A percentile compares a stretch with the other conserved stretches of the same genome.
Evolutionary conservation across 2,329 filamentous ascomycete genomes (phyloP).

Genomic region (Pochonia chlamydosporia): DNA sequence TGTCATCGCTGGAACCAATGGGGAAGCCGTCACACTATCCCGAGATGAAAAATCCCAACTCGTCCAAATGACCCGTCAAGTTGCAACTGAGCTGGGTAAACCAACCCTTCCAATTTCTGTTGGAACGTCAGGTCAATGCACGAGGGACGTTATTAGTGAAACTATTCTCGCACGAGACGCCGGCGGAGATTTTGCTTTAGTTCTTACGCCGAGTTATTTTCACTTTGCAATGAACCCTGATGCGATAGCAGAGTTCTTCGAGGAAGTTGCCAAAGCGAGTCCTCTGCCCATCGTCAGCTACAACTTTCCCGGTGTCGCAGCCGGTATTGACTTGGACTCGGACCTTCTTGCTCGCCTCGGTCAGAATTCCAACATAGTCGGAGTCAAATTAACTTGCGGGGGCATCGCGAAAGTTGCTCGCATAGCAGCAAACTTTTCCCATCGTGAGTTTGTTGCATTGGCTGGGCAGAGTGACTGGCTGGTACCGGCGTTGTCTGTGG

Average conservation of each 20-base stretch:
- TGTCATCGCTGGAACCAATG: constrained; percentile 67
- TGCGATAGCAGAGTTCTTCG: constrained; percentile 38
- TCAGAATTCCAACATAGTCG: constrained; percentile 51
- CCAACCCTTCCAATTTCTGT: constrained; percentile 57
- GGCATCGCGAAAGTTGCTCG: constrained; percentile 57
- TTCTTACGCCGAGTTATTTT: constrained; percentile 69
- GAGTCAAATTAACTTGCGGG: constrained; percentile 60
- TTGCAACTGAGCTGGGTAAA: constrained; percentile 50
- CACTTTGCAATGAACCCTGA: constrained; percentile 52
- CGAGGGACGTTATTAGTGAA: constrained; percentile 59
- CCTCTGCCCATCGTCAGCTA: constrained; percentile 59
- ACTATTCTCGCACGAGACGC: constrained; percentile 55
- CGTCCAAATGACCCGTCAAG: constrained; percentile 54
- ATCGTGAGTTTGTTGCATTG: constrained; percentile 38
- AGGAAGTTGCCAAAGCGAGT: constrained; percentile 51
- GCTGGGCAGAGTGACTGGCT: constrained; percentile 72
- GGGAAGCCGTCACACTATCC: constrained; percentile 65
- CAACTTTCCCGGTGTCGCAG: constrained; percentile 59
- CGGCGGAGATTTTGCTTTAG: constrained; percentile 62
- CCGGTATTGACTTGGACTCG: constrained; percentile 55
- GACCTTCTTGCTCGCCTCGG: constrained; percentile 49
- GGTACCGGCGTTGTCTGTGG: constrained; percentile 51
- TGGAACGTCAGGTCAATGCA: constrained; percentile 61
- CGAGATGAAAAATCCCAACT: constrained; percentile 58
- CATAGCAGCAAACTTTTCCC: constrained; percentile 25